Evolutionary conservation across 225 moss, liverwort and hornwort genomes (phyloP), one percentile per base, ranked within the genome.

Genomic region (Polytrichum formosum): DNA sequence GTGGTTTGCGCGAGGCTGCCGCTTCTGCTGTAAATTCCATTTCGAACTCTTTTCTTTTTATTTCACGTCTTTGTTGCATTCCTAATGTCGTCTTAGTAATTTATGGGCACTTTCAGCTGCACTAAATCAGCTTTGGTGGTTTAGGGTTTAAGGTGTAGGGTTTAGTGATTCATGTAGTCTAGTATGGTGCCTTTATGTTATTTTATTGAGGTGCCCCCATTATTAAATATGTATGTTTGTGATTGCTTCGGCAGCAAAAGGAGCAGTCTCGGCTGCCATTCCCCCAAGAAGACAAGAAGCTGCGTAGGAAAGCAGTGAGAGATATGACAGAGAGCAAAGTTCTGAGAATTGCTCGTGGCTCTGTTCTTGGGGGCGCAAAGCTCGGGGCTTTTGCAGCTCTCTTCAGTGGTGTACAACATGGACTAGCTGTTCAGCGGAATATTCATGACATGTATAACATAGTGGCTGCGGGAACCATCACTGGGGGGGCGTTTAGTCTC

Each of bases 321-420:
- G 93, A 93, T 75, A 78, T 96, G 82, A 81, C 89, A 73, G 96
- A 96, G 77, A 85, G 87, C 63, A 91, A 87, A 79, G 84, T 96
- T 46, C 74, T 96, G 26, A 87, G 96, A 55, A 93, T 96, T 27
- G 89, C 96, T 6, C 87, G 91, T 60, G 96, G 96, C 5, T 88
- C 90, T 31, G 85, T 96, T 25, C 71, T 90, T 4, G 96, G 96
- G 31, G 96, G 96, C 68, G 96, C 91, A 26, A 87, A 83, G 66
- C 84, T 96, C 75, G 96, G 96, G 66, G 74, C 90, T 23, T 96
- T 96, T 74, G 88, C 89, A 23, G 96, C 91, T 62, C 78, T 96
- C 16, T 96, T 96, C 64, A 93, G 88, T 65, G 96, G 93, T 27
- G 77, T 91, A 35, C 91, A 96, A 70, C 80, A 88, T 78, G 90